Evolutionary conservation across 2,329 filamentous ascomycete species (phyloP).

Genomic region (Fusarium falciforme): DNA sequence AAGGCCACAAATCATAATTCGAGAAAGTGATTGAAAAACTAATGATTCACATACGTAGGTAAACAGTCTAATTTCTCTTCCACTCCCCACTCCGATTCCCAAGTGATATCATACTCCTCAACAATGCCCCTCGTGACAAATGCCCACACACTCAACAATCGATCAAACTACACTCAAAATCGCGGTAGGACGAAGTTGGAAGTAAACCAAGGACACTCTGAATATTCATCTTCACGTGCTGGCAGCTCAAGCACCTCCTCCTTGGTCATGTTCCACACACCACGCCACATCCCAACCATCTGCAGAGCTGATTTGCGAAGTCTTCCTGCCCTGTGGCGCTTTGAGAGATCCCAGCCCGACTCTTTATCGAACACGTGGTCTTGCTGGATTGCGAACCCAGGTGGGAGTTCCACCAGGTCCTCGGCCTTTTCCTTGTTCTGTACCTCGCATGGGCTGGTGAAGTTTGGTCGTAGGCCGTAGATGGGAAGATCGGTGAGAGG

Average conservation of each 20-base stretch:
- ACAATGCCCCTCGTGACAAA: not conserved
- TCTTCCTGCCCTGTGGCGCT: not conserved
- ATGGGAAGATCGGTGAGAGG: not conserved
- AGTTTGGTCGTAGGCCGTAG: not conserved
- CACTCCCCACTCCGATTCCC: not conserved
- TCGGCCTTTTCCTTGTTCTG: not conserved
- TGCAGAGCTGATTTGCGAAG: not conserved
- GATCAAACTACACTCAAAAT: not conserved
- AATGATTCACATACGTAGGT: not conserved
- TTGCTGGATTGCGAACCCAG: not conserved
- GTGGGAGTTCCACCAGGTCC: not conserved
- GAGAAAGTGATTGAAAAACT: not conserved
- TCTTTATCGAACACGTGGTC: not conserved
- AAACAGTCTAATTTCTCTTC: not conserved
- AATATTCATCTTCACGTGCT: not conserved
- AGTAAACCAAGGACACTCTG: not conserved
- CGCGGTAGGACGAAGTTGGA: not conserved
- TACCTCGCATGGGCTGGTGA: not conserved
- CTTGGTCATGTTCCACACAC: not conserved
- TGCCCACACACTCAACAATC: not conserved
- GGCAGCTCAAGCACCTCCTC: not conserved
- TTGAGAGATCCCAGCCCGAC: not conserved
- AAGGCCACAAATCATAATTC: not conserved
- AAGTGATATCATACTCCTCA: not conserved
- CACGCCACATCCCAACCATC: not conserved